phyloP scores from a whole-genome alignment of 768 basidiomycete species.

The Podaxis mareebaensis region DNA sequence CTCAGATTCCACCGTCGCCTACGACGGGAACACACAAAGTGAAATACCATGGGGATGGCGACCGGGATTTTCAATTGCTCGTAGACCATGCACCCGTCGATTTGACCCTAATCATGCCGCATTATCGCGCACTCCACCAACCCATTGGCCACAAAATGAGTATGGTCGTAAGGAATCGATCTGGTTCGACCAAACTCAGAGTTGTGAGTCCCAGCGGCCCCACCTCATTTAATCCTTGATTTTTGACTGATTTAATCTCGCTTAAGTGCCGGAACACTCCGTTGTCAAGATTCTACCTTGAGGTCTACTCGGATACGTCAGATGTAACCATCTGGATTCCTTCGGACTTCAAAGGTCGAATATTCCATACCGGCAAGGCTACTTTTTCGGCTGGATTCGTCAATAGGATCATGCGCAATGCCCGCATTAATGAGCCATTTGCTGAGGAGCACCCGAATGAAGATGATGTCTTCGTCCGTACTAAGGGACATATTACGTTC shows the following conservation, averaged over 20 bases:
- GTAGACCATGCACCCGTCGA: slow-evolving; percentile 55
- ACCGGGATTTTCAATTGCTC: slow-evolving; percentile 70
- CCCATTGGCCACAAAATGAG: slow-evolving; percentile 71
- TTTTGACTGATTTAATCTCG: slow-evolving; percentile 18
- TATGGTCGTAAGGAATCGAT: slow-evolving; percentile 60
- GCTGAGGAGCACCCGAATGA: slow-evolving; percentile 37
- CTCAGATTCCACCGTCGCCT: slow-evolving; percentile 21
- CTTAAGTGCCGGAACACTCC: slow-evolving; percentile 57
- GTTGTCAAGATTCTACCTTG: slow-evolving; percentile 60
- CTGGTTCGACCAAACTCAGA: slow-evolving; percentile 64
- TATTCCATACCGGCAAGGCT: slow-evolving; percentile 52
- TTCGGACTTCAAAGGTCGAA: slow-evolving; percentile 74
- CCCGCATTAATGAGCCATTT: slow-evolving; percentile 44
- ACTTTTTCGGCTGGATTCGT: slow-evolving; percentile 72
- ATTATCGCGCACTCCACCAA: slow-evolving; percentile 75
- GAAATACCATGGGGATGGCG: slow-evolving; percentile 57
- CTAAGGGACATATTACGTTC: slow-evolving; percentile 63
- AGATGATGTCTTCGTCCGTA: slow-evolving; percentile 65
- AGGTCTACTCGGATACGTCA: slow-evolving; percentile 64
- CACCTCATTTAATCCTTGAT: neutral
- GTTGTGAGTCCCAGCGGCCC: slow-evolving; percentile 52
- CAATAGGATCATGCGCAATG: slow-evolving; percentile 63
- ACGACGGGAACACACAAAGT: slow-evolving; percentile 59
- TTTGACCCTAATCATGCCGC: slow-evolving; percentile 69
- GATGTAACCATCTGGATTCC: slow-evolving; percentile 78